Conservation (phyloP, 768 basidiomycete species). For the Lentinula sp. region DNA sequence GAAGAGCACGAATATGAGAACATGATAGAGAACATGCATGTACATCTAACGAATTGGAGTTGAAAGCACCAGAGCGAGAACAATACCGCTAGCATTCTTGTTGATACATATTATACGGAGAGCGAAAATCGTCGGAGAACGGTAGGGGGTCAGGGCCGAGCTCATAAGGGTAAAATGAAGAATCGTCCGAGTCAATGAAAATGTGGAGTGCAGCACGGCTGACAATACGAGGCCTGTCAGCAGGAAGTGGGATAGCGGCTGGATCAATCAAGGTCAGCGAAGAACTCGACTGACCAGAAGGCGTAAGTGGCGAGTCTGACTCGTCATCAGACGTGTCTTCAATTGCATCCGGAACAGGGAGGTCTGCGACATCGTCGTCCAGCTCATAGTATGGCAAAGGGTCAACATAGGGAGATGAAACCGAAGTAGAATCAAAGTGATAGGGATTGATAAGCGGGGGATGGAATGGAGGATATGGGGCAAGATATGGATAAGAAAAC, state of each 20-base stretch:
- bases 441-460: slow-evolving; percentile 49
- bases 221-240: slow-evolving; percentile 43
- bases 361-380: slow-evolving; percentile 59
- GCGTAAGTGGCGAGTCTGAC: slow-evolving; percentile 64
- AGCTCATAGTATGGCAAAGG: slow-evolving; percentile 58
- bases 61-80: neutral
- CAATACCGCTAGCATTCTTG: slow-evolving; percentile 51
- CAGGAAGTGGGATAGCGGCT: slow-evolving; percentile 42
- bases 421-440: slow-evolving; percentile 37
- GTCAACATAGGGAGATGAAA: slow-evolving; percentile 37
- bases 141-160: slow-evolving; percentile 70
- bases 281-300: slow-evolving; percentile 53
- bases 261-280: slow-evolving; percentile 48
- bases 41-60: slow-evolving; percentile 4
- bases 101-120: slow-evolving; percentile 48
- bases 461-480: slow-evolving; percentile 59
- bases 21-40: neutral
- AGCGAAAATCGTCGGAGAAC: slow-evolving; percentile 47
- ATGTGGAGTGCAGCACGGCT: slow-evolving; percentile 45
- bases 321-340: slow-evolving; percentile 85
- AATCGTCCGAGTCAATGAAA: slow-evolving; percentile 55
- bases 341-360: slow-evolving; percentile 73
- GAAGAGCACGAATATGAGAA: slow-evolving; percentile 15
- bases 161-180: slow-evolving; percentile 60
- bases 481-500: slow-evolving; percentile 49